phyloP scores from a whole-genome alignment of 805 yeast genomes.

The Cyberlindnera nakhonratchasimensis region DNA sequence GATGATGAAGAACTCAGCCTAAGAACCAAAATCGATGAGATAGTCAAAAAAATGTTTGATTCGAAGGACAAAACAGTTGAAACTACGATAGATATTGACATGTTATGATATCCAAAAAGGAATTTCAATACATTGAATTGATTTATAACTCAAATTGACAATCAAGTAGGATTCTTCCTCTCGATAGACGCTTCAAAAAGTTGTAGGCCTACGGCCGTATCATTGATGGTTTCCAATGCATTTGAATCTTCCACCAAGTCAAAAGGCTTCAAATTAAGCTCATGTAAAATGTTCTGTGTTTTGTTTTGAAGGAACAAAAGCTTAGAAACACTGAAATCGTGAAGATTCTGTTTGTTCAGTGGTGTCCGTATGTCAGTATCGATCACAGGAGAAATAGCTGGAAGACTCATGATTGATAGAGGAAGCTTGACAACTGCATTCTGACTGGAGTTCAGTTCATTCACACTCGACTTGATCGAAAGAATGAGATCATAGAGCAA shows the following conservation, averaged over 20 bases:
- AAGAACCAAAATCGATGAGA: constrained; percentile 45
- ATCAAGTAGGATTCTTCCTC: constrained; percentile 38
- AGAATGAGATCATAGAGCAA: constrained; percentile 56
- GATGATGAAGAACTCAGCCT: constrained; percentile 63
- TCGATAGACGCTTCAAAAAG: constrained; percentile 52
- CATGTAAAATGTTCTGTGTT: constrained; percentile 30
- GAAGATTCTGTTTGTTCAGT: constrained; percentile 17
- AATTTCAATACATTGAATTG: background rate
- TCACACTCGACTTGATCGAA: constrained; percentile 42
- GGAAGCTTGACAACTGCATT: constrained; percentile 27
- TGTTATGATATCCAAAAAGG: constrained; percentile 29
- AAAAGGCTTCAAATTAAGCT: constrained; percentile 44
- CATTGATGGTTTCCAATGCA: constrained; percentile 45
- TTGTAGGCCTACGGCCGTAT: constrained; percentile 50
- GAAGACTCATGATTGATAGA: constrained; percentile 24
- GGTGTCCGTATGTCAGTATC: background rate
- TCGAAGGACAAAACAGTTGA: constrained; percentile 31
- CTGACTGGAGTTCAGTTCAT: constrained; percentile 28
- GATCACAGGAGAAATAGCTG: constrained; percentile 21
- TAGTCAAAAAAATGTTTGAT: constrained; percentile 32
- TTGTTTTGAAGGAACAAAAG: constrained; percentile 30
- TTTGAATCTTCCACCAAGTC: constrained; percentile 58
- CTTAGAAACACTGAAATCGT: constrained; percentile 18
- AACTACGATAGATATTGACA: constrained; percentile 42
- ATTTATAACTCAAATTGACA: background rate